These are phyloP conservation scores for Gracilaria domingensis DNA, from an alignment of 23 red algal genomes.

Conservation along the genomic window DNA sequence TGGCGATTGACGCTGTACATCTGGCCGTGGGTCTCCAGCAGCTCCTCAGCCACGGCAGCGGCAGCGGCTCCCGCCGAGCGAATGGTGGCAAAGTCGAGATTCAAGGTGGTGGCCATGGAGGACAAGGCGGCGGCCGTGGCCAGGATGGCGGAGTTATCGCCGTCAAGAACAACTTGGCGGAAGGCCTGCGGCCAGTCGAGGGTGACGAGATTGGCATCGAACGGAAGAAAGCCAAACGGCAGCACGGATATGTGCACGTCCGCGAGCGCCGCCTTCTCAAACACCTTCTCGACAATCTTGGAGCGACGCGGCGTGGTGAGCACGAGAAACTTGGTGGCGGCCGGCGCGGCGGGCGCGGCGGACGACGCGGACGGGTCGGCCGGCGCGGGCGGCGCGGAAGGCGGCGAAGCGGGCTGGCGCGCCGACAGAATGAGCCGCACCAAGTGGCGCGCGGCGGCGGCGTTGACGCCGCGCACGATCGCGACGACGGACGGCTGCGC, in stretches of 20 bases:
- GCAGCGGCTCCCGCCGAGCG: conserved; percentile 74
- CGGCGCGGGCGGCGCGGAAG: too few species aligned
- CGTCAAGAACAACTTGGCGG: conserved; percentile 73
- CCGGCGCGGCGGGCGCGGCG: too few species aligned
- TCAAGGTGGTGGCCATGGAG: conserved; percentile 23
- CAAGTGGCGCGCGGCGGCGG: conserved; percentile 45
- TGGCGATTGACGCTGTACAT: background rate
- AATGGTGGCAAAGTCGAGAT: conserved; percentile 54
- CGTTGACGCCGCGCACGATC: conserved; percentile 57
- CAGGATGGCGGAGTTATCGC: conserved; percentile 63
- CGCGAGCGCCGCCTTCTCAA: conserved; percentile 2
- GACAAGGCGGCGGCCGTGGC: conserved; percentile 67
- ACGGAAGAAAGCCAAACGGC: conserved; percentile 78
- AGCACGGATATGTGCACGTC: conserved; percentile 57
- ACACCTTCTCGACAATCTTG: conserved; percentile 48
- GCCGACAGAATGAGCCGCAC: conserved; percentile 26
- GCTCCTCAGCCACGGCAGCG: conserved; percentile 53
- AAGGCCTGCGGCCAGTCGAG: conserved; percentile 77
- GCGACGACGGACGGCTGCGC: conserved; percentile 52
- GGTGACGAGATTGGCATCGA: conserved; percentile 71
- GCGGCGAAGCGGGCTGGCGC: background rate
- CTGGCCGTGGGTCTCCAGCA: conserved; percentile 66
- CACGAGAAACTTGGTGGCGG: conserved; percentile 53
- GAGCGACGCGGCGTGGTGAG: conserved; percentile 68
- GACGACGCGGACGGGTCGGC: too few species aligned